Evolutionary conservation across 768 basidiomycete genomes (phyloP).

Genomic region (Amanita subjunquillea): DNA sequence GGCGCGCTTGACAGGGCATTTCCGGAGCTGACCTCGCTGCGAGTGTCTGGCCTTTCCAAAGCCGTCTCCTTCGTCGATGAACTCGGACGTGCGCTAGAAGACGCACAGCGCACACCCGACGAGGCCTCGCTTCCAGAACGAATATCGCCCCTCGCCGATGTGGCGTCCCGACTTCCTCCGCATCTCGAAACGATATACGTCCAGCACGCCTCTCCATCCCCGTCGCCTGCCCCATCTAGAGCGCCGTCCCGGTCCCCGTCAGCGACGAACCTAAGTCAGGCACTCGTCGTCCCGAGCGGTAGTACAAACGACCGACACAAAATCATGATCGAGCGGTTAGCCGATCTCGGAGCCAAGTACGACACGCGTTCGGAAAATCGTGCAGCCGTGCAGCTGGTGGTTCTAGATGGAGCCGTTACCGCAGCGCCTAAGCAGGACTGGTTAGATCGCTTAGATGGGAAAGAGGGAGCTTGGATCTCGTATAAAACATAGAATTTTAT

Average conservation of each 20-base stretch:
- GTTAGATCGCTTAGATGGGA: slow-evolving; percentile 1
- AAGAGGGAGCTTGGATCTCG: slow-evolving; percentile 1
- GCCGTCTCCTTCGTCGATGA: slow-evolving; percentile 33
- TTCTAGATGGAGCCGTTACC: background rate
- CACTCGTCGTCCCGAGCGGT: background rate
- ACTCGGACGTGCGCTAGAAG: slow-evolving; percentile 21
- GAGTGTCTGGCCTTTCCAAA: slow-evolving; percentile 30
- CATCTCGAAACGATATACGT: background rate
- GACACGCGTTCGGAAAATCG: background rate
- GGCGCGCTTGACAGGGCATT: slow-evolving; percentile 27
- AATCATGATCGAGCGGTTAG: background rate
- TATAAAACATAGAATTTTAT: background rate
- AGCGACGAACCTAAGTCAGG: background rate
- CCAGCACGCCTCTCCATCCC: background rate
- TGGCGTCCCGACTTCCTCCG: background rate
- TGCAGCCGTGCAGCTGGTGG: background rate
- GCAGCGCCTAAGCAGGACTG: background rate
- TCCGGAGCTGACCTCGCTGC: slow-evolving; percentile 27
- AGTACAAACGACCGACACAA: background rate
- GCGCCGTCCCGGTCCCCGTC: slow-evolving; percentile 4
- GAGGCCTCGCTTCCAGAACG: background rate
- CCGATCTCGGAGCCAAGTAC: background rate
- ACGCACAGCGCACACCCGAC: background rate
- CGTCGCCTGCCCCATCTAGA: slow-evolving; percentile 1
- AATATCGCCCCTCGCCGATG: background rate